Percentiles rank a stretch among this genome's conserved stretches.
Conservation (phyloP, 2,329 filamentous ascomycete genomes). For the Atkinsonella hypoxylon region DNA sequence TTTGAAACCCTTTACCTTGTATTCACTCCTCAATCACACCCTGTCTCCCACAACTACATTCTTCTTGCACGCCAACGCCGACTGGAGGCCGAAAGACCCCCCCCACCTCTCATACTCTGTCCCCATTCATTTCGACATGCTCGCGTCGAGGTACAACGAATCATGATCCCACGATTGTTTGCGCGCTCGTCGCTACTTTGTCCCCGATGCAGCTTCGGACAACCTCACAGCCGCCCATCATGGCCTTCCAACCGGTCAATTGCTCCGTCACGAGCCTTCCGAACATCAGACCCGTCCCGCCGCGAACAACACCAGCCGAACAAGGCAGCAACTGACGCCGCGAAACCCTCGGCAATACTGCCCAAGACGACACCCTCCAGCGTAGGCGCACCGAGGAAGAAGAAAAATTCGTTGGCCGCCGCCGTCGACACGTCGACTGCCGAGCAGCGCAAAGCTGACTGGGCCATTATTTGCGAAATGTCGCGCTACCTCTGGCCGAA, state of each 20-base stretch:
- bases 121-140: conserved; percentile 1
- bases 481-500: conserved; percentile 92
- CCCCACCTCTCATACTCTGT: not conserved
- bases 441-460: conserved; percentile 92
- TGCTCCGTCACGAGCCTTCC: conserved; percentile 17
- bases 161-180: conserved; percentile 26
- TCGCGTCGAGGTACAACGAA: conserved; percentile 2
- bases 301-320: conserved; percentile 15
- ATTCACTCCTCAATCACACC: too few species aligned
- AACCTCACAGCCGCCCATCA: conserved; percentile 15
- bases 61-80: too few species aligned
- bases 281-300: conserved; percentile 19
- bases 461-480: conserved; percentile 99
- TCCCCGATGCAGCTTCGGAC: conserved; percentile 17
- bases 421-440: conserved; percentile 44
- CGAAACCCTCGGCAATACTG: conserved; percentile 1
- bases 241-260: conserved; percentile 18
- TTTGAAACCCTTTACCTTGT: too few species aligned
- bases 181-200: conserved; percentile 21
- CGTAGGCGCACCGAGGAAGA: conserved; percentile 10
- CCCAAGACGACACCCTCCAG: conserved; percentile 5
- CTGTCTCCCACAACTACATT: too few species aligned
- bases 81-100: not conserved
- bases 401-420: conserved; percentile 20
- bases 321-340: conserved; percentile 2